Conservation (phyloP, 805 yeast genomes). For the Metschnikowia hibisci region DNA sequence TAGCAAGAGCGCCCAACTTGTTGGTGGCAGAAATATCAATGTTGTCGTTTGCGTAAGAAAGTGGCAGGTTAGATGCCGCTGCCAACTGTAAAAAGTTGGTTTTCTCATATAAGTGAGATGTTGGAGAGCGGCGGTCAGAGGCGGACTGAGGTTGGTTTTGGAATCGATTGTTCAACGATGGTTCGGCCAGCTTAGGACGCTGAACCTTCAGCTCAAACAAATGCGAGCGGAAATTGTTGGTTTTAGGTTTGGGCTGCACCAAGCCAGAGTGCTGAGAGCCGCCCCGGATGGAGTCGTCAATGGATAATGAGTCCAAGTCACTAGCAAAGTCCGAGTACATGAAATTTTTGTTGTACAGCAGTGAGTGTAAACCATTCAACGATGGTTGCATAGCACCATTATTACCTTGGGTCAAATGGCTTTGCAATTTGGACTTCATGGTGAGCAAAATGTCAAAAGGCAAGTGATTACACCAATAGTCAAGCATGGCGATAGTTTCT, state of each 20-base stretch:
- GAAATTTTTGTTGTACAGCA: conserved; percentile 10
- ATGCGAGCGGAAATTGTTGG: conserved; percentile 16
- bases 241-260: conserved; percentile 18
- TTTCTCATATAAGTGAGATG: conserved; percentile 41
- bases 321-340: conserved; percentile 10
- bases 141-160: conserved; percentile 1
- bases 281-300: conserved; percentile 6
- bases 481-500: conserved; percentile 51
- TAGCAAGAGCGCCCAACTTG: conserved; percentile 63
- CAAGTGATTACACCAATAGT: conserved; percentile 47
- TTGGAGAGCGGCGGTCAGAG: conserved; percentile 37
- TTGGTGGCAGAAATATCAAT: conserved; percentile 40
- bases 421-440: conserved; percentile 46
- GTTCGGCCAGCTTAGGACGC: conserved; percentile 22
- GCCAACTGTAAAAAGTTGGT: conserved; percentile 40
- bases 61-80: conserved; percentile 20
- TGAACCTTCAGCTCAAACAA: conserved; percentile 19
- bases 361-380: conserved; percentile 9
- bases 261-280: conserved; percentile 6
- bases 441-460: conserved; percentile 50
- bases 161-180: conserved; percentile 14
- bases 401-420: conserved; percentile 20
- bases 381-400: neutral
- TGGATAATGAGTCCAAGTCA: conserved; percentile 15
- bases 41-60: conserved; percentile 13